phyloP scores from a whole-genome alignment of 208 protist genomes.

The Crithidia bombi region DNA sequence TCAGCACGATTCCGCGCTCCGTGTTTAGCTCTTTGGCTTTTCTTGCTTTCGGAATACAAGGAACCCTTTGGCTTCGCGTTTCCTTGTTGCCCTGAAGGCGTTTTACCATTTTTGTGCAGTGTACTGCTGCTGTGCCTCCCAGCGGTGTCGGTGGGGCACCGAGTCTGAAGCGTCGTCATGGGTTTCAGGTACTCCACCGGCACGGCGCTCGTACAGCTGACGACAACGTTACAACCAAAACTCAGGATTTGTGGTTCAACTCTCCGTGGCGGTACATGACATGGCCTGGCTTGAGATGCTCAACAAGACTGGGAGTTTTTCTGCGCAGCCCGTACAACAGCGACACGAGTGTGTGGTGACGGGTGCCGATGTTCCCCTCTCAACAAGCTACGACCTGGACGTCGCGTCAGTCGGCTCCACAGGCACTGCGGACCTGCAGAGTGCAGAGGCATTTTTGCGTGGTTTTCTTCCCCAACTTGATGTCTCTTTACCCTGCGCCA shows the following conservation, averaged over 20 bases:
- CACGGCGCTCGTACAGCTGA: conserved; percentile 47
- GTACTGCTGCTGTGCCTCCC: conserved; percentile 1
- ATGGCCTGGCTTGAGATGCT: conserved; percentile 38
- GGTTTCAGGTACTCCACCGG: conserved; percentile 57
- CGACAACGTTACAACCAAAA: conserved; percentile 32
- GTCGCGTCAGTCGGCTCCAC: conserved; percentile 53
- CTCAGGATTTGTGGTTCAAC: conserved; percentile 37
- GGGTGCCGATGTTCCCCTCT: conserved; percentile 41
- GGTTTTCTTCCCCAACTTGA: conserved; percentile 41
- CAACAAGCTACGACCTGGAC: conserved; percentile 39
- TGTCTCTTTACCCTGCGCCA: conserved; percentile 30
- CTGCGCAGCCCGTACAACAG: conserved; percentile 49
- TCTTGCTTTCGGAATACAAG: too few relatives aligned
- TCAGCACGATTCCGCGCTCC: not conserved
- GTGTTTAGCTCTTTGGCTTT: not conserved
- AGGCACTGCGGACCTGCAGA: conserved; percentile 57
- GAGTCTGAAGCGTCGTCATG: conserved; percentile 26
- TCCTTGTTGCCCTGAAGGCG: conserved; percentile 2
- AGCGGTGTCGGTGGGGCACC: not conserved
- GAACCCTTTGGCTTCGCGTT: too few relatives aligned
- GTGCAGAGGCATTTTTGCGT: conserved; percentile 42
- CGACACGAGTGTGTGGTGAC: conserved; percentile 25
- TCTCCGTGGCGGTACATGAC: conserved; percentile 55
- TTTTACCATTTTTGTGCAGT: not conserved
- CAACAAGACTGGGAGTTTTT: conserved; percentile 37